phyloP scores from a whole-genome alignment of 208 protist species.

The Leishmania gerbilli region DNA sequence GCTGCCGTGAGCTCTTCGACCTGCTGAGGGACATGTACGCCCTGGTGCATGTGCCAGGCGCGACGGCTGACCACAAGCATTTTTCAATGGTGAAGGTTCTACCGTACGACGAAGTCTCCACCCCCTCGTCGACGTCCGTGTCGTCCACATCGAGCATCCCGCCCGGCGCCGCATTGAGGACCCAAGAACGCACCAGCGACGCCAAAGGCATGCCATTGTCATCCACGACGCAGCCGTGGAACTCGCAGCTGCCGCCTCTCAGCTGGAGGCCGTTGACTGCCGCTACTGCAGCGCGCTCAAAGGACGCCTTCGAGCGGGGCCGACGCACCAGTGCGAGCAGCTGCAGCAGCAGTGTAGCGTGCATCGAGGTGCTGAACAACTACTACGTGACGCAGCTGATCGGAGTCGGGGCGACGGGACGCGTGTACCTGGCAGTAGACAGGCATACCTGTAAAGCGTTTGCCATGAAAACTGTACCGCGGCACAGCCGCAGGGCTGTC shows the following conservation, averaged over 20 bases:
- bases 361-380: conserved; percentile 59
- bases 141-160: conserved; percentile 1
- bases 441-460: conserved; percentile 29
- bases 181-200: neutral
- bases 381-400: conserved; percentile 52
- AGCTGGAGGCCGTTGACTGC: neutral
- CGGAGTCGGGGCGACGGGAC: conserved; percentile 49
- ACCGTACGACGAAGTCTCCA: conserved; percentile 15
- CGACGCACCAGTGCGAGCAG: conserved; percentile 20
- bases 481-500: conserved; percentile 4
- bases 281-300: neutral
- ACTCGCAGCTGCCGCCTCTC: conserved; percentile 13
- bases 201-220: conserved; percentile 6
- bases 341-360: conserved; percentile 26
- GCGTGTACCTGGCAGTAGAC: conserved; percentile 52
- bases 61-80: neutral
- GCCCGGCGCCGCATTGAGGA: neutral
- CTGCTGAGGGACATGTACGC: conserved; percentile 23
- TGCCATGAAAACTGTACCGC: conserved; percentile 53
- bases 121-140: neutral
- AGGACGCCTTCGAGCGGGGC: conserved; percentile 18
- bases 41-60: conserved; percentile 3
- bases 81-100: conserved; percentile 23
- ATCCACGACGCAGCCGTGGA: conserved; percentile 2
- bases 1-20: conserved; percentile 29